Percentiles rank a stretch among this genome's conserved stretches.
phyloP scores from a whole-genome alignment of 208 protist genomes.

The Leishmania arabica region DNA sequence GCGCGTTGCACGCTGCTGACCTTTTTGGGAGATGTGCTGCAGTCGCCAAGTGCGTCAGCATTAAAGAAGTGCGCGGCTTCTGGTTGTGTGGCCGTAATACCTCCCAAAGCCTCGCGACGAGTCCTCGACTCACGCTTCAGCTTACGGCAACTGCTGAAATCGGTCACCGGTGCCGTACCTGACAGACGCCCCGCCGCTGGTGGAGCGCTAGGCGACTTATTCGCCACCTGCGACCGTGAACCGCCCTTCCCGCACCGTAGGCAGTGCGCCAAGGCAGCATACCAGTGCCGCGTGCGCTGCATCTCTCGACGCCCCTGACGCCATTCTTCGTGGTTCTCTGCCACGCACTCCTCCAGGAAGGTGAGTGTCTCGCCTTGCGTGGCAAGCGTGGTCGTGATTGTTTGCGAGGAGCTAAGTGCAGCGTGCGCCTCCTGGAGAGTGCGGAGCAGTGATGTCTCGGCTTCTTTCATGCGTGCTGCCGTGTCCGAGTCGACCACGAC shows the following conservation, averaged over 20 bases:
- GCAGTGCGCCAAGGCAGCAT: conserved; percentile 15
- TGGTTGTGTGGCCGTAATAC: not conserved
- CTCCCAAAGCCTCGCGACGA: not conserved
- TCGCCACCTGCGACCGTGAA: not conserved
- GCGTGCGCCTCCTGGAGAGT: conserved; percentile 9
- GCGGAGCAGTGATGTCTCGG: conserved; percentile 7
- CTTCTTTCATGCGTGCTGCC: not conserved
- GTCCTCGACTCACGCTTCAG: not conserved
- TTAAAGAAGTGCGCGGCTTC: not conserved
- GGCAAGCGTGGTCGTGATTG: not conserved
- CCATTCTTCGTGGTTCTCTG: not conserved
- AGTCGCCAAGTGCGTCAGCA: not conserved
- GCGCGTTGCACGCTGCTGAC: not conserved
- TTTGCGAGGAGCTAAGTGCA: conserved; percentile 7
- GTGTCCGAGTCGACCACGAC: not conserved
- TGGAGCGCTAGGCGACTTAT: not conserved
- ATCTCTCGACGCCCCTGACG: conserved; percentile 5
- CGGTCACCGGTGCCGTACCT: not conserved
- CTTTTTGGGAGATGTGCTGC: not conserved
- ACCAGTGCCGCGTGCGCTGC: conserved; percentile 9
- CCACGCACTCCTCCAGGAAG: not conserved
- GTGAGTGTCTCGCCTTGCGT: conserved; percentile 14
- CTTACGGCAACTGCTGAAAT: not conserved
- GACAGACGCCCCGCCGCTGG: not conserved
- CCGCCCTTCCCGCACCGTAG: conserved; percentile 1